Evolutionary conservation across 2,329 filamentous ascomycete species (phyloP).

Genomic region (Aspergillus sp.): DNA sequence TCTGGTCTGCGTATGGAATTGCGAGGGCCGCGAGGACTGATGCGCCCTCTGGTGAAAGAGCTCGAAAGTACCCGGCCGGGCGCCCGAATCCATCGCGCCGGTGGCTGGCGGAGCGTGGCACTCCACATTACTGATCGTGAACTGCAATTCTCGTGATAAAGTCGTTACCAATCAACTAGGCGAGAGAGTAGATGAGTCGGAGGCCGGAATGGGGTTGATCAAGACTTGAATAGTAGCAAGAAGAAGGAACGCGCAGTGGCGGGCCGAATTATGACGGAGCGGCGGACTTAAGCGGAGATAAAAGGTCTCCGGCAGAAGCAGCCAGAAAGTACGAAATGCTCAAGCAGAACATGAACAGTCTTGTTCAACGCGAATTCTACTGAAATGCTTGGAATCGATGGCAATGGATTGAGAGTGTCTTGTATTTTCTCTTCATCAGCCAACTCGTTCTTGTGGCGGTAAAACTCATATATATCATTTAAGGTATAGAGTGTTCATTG

Average conservation of each 20-base stretch:
- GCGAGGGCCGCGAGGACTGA: constrained; percentile 29
- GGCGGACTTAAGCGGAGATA: constrained; percentile 37
- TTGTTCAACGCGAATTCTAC: no score
- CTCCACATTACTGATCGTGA: constrained; percentile 29
- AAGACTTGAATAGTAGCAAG: background rate
- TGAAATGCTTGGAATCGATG: no score
- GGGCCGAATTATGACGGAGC: constrained; percentile 13
- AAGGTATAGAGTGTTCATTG: no score
- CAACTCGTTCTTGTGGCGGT: no score
- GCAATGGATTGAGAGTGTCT: no score
- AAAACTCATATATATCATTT: no score
- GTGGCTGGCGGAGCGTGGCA: constrained; percentile 22
- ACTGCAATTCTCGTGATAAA: background rate
- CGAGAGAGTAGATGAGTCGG: background rate
- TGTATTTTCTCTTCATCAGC: no score
- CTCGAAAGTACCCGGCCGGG: constrained; percentile 27
- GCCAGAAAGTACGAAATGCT: background rate
- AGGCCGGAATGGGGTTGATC: background rate
- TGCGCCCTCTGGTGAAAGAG: constrained; percentile 25
- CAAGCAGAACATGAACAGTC: no score
- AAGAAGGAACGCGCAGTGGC: constrained; percentile 11
- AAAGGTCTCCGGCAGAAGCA: background rate
- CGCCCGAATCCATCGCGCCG: constrained; percentile 19
- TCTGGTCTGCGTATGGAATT: constrained; percentile 28
- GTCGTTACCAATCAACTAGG: background rate